Percentiles rank a stretch among this genome's conserved stretches.
Conservation (phyloP, 257 asterid species). For the Solanum medicagineum region DNA sequence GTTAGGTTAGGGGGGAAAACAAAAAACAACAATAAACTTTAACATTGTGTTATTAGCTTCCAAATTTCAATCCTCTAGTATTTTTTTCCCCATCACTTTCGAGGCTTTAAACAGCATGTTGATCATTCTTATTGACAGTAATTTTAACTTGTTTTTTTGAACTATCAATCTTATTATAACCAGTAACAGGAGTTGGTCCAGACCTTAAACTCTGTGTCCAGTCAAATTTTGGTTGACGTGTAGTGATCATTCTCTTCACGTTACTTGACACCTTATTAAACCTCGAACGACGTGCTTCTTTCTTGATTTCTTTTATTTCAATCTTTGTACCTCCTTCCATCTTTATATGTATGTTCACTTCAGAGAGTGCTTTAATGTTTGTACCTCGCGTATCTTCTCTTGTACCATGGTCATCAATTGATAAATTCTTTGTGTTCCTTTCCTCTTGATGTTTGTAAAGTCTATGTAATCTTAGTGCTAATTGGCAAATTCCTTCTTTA, state of each 20-base stretch:
- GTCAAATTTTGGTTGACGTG: slow-evolving; percentile 19
- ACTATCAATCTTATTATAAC: background rate
- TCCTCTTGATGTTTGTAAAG: slow-evolving; percentile 42
- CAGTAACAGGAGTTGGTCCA: background rate
- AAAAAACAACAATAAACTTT: background rate
- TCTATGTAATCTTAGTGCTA: slow-evolving; percentile 47
- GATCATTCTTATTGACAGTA: background rate
- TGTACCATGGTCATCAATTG: background rate
- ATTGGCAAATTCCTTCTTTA: slow-evolving; percentile 42
- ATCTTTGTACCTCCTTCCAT: slow-evolving; percentile 49
- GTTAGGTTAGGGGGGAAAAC: background rate
- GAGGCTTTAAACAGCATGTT: background rate
- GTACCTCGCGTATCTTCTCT: background rate
- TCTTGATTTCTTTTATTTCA: slow-evolving; percentile 51
- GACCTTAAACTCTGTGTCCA: slow-evolving; percentile 56
- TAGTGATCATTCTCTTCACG: background rate
- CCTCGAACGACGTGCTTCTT: slow-evolving; percentile 6
- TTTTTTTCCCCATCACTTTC: background rate
- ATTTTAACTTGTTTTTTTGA: background rate
- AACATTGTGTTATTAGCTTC: background rate
- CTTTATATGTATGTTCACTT: slow-evolving; percentile 48
- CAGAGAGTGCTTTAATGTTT: slow-evolving; percentile 16
- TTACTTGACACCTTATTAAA: background rate
- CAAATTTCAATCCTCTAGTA: background rate
- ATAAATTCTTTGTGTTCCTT: background rate